Evolutionary conservation across 129 eudicot genomes (phyloP), one percentile per base, ranked within the genome.

Genomic region (Escallonia herrerae): DNA sequence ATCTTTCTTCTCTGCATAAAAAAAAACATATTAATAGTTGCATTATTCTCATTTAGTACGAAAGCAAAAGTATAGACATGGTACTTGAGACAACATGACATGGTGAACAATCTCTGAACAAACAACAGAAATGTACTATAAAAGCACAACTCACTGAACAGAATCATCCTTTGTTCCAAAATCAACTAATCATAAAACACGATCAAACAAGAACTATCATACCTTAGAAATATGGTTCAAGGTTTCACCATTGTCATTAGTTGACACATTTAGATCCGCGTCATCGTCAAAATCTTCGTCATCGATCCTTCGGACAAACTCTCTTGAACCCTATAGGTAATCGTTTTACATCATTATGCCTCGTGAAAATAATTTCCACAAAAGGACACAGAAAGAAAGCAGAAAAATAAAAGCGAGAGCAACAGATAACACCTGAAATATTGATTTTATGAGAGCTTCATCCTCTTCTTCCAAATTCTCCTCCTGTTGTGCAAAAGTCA

Each of bases 381-480:
- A n/a, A 44, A 15, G 33, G 8, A 55, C 5, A 11, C 12, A 33
- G 47, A 56, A 43, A 43, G 2, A 15, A 38, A 10, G 39, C 42
- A 66, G 40, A 40, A 59, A 38, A 22, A 8, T 40, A 10, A n/a
- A 43, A 66, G 22, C 48, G 45, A 50, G 9, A 59, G 5, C 11
- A 54, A 7, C 41, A 33, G n/a, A 51, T 45, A 45, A 62, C 44
- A 80, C 95, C 47, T 76, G 74, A 51, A 83, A 83, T 11, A 83
- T 59, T 48, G 90, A 80, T 69, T 72, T 83, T 67, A 83, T 83
- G 5, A 76, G 83, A 12, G 87, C 83, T 72, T 87, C 95, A 68
- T 87, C 95, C 67, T 81, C 87, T 63, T 83, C 90, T 70, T 75
- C 79, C 72, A 83, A 63, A 51, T 70, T 75, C 54, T 73, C 78